Percentiles rank a stretch among this genome's conserved stretches.
These are phyloP conservation scores for Aeminium ludgeri DNA, from an alignment of 495 filamentous ascomycete genomes.

Conservation along the genomic window DNA sequence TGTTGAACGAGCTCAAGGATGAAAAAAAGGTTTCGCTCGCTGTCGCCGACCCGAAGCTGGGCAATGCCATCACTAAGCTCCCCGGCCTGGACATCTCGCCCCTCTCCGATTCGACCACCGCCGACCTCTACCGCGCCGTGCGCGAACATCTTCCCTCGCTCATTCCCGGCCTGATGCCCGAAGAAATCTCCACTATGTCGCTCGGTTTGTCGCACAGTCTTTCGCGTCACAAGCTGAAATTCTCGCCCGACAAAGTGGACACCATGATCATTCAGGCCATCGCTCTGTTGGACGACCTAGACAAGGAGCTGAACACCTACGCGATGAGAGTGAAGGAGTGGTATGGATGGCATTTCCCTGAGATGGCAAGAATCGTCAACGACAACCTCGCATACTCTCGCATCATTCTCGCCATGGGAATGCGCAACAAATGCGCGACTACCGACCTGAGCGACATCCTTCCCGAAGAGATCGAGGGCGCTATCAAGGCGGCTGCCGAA, in stretches of 20 bases:
- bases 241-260: conserved; percentile 97
- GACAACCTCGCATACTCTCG: conserved; percentile 91
- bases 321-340: conserved; percentile 99
- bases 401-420: conserved; percentile 73
- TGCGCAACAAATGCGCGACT: conserved; percentile 56
- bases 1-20: conserved; percentile 83
- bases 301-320: conserved; percentile 97
- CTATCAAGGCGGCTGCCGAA: conserved; percentile 86
- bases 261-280: conserved; percentile 99
- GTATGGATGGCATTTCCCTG: conserved; percentile 99
- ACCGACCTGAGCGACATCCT: conserved; percentile 81
- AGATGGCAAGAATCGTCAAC: conserved; percentile 90
- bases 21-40: conserved; percentile 94
- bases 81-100: conserved; percentile 69
- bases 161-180: conserved; percentile 71
- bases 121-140: conserved; percentile 83
- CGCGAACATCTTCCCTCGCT: conserved; percentile 77
- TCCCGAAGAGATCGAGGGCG: conserved; percentile 85
- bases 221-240: conserved; percentile 96
- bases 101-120: conserved; percentile 70
- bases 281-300: conserved; percentile 79
- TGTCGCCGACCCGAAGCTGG: conserved; percentile 88
- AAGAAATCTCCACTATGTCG: conserved; percentile 80
- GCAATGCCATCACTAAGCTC: conserved; percentile 81
- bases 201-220: conserved; percentile 93